Percentiles rank a stretch among this genome's conserved stretches.
Evolutionary conservation across 352 stramenopile species (phyloP).

Genomic region (Phytophthora constricta): DNA sequence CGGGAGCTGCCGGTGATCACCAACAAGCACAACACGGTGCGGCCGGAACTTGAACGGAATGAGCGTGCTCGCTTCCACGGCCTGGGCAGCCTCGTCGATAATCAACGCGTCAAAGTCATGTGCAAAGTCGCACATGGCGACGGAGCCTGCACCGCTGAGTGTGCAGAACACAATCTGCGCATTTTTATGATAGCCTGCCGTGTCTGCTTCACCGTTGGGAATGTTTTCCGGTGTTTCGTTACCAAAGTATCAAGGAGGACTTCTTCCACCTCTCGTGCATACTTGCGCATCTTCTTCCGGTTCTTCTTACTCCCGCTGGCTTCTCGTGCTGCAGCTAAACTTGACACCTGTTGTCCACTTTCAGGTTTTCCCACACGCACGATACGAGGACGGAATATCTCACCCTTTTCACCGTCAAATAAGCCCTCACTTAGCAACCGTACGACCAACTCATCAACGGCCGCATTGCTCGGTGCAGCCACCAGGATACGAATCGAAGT

Average conservation of each 20-base stretch:
- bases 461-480: conserved; percentile 80
- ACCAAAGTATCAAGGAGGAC: conserved; percentile 77
- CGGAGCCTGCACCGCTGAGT: conserved; percentile 78
- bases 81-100: conserved; percentile 98
- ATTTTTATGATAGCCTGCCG: conserved; percentile 76
- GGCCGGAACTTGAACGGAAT: conserved; percentile 96
- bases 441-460: conserved; percentile 80
- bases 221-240: conserved; percentile 63
- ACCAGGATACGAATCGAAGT: conserved; percentile 78
- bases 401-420: conserved; percentile 55
- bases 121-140: conserved; percentile 88
- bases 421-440: conserved; percentile 70
- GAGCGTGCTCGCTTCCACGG: conserved; percentile 95
- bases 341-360: conserved; percentile 47
- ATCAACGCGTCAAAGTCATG: conserved; percentile 96
- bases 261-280: conserved; percentile 72
- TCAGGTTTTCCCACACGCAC: conserved; percentile 75
- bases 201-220: conserved; percentile 57
- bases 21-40: conserved; percentile 84
- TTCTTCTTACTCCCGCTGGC: conserved; percentile 47
- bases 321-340: conserved; percentile 29
- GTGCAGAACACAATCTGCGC: conserved; percentile 89
- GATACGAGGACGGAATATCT: conserved; percentile 66
- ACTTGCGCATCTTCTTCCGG: conserved; percentile 77
- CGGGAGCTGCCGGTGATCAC: conserved; percentile 97